Conservation (phyloP, 208 protist species). For the Vickermania spadyakhi region DNA sequence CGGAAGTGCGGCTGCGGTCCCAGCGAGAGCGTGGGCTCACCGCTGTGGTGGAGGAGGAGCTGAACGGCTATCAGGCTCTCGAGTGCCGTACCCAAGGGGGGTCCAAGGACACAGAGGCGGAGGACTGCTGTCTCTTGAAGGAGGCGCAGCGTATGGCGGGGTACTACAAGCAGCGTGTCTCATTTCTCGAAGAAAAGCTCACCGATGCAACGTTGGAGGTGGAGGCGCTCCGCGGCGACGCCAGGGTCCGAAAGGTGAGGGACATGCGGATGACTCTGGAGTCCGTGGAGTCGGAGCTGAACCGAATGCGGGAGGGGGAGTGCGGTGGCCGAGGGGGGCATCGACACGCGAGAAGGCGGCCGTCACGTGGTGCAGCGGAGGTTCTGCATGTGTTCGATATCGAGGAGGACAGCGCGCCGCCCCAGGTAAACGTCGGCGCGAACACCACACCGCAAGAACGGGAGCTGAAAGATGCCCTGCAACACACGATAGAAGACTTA, state of each 20-base stretch:
- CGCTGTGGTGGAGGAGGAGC: too few species aligned
- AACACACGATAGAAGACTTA: not conserved
- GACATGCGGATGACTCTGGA: conserved; percentile 17
- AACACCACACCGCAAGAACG: not conserved
- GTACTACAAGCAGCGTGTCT: conserved; percentile 5
- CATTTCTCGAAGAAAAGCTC: not conserved
- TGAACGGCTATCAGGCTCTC: too few species aligned
- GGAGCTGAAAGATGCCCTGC: not conserved
- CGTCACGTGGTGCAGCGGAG: not conserved
- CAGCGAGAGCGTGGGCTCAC: not conserved
- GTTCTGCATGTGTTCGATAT: not conserved
- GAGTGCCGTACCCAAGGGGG: not conserved
- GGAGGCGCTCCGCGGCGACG: conserved; percentile 6
- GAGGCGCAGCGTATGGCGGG: conserved; percentile 12
- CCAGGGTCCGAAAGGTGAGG: conserved; percentile 16
- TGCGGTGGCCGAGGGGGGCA: not conserved
- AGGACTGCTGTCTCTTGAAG: conserved; percentile 9
- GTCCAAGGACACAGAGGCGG: not conserved
- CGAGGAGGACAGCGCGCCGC: not conserved
- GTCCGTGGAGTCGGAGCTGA: conserved; percentile 26
- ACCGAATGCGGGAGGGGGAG: conserved; percentile 11
- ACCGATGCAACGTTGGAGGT: not conserved
- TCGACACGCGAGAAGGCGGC: too few species aligned
- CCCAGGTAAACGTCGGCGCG: too few species aligned
- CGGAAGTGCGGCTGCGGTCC: conserved; percentile 6